phyloP scores from a whole-genome alignment of 371 early-diverging fungal species.

The Mucor racemosus region DNA sequence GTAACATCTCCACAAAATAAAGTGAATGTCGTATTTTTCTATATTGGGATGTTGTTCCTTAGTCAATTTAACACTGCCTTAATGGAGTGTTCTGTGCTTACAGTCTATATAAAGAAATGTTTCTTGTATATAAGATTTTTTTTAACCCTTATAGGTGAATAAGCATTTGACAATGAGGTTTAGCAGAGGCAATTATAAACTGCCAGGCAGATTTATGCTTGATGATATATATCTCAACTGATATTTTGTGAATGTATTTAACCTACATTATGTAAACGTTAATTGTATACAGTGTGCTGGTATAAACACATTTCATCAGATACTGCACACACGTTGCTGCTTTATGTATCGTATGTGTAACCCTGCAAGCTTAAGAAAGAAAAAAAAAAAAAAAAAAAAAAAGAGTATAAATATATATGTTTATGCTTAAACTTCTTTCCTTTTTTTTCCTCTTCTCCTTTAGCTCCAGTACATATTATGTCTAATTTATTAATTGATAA shows the following conservation, averaged over 20 bases:
- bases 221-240: too few species aligned
- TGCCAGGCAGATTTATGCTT: too few species aligned
- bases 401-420: not conserved
- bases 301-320: too few species aligned
- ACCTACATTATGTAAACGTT: too few species aligned
- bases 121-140: not conserved
- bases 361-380: not conserved
- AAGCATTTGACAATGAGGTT: not conserved
- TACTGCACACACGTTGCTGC: not conserved
- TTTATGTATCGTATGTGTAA: not conserved
- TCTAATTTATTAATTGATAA: constrained; percentile 11
- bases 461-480: not conserved
- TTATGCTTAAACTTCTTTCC: not conserved
- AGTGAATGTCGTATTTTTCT: not conserved
- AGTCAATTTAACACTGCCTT: not conserved
- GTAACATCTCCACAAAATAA: not conserved
- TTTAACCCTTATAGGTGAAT: not conserved
- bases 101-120: not conserved
- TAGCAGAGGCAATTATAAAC: too few species aligned
- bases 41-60: not conserved
- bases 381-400: not conserved
- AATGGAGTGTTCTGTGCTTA: not conserved
- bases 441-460: constrained; percentile 9
- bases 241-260: too few species aligned
- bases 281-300: too few species aligned